Percentiles rank a stretch among this genome's conserved stretches.
Evolutionary conservation across 805 yeast genomes (phyloP).

Genomic region (Lachancea waltii): DNA sequence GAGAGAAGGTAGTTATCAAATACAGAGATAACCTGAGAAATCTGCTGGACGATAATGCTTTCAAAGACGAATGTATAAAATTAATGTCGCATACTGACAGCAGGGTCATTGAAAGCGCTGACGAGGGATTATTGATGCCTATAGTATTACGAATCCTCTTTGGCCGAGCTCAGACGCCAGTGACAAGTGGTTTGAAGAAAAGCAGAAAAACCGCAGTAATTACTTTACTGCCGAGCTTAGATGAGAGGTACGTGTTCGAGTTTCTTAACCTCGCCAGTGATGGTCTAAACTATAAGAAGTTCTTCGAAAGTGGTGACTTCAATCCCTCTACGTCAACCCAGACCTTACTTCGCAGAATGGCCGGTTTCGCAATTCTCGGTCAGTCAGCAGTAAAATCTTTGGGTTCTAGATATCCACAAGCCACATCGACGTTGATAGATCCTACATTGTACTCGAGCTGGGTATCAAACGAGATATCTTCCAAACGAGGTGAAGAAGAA

Average conservation of each 20-base stretch:
- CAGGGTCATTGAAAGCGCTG: slow-evolving; percentile 52
- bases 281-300: slow-evolving; percentile 40
- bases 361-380: slow-evolving; percentile 53
- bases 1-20: slow-evolving; percentile 49
- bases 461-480: slow-evolving; percentile 43
- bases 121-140: slow-evolving; percentile 58
- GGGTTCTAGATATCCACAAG: slow-evolving; percentile 48
- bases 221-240: slow-evolving; percentile 52
- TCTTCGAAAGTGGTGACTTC: slow-evolving; percentile 28
- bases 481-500: slow-evolving; percentile 16
- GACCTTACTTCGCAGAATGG: slow-evolving; percentile 36
- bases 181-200: slow-evolving; percentile 60
- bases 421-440: slow-evolving; percentile 44
- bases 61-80: slow-evolving; percentile 75
- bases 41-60: slow-evolving; percentile 72
- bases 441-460: slow-evolving; percentile 54
- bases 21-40: slow-evolving; percentile 69
- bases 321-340: slow-evolving; percentile 29
- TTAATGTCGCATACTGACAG: slow-evolving; percentile 48
- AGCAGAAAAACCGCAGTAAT: slow-evolving; percentile 69
- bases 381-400: slow-evolving; percentile 35
- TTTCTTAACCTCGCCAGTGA: slow-evolving; percentile 61
- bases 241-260: slow-evolving; percentile 43
- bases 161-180: slow-evolving; percentile 75
- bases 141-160: slow-evolving; percentile 69